These are phyloP conservation scores for Rhynchosporium secalis DNA, from an alignment of 2,329 filamentous ascomycete species.

Conservation along the genomic window DNA sequence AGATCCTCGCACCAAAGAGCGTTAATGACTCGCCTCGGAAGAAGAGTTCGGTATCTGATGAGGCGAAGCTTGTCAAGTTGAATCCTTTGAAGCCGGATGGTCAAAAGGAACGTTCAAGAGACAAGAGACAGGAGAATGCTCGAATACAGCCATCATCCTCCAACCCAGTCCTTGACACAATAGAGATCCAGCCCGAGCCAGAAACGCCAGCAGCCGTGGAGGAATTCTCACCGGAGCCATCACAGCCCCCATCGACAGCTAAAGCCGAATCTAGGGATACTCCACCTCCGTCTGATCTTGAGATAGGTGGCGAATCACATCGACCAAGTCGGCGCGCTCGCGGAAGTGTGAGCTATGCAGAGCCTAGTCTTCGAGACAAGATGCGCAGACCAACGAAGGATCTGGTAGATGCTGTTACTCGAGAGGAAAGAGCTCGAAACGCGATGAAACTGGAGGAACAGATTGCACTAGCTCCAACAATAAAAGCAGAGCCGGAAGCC, in stretches of 20 bases:
- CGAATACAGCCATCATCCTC: constrained; percentile 15
- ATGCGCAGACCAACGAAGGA: constrained; percentile 81
- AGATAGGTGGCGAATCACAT: constrained; percentile 55
- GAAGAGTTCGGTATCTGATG: constrained; percentile 42
- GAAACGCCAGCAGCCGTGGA: constrained; percentile 45
- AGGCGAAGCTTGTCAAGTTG: constrained; percentile 45
- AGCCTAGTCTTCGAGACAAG: constrained; percentile 78
- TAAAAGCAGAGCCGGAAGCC: constrained; percentile 36
- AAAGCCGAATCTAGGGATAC: constrained; percentile 49
- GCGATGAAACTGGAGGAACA: constrained; percentile 32
- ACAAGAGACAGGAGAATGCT: constrained; percentile 25
- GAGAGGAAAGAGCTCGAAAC: constrained; percentile 54
- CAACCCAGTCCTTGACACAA: constrained; percentile 23
- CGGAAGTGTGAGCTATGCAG: constrained; percentile 74
- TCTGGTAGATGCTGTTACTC: constrained; percentile 70
- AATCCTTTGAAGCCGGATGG: constrained; percentile 35
- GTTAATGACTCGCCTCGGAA: constrained; percentile 59
- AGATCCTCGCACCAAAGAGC: constrained; percentile 51
- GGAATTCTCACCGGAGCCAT: constrained; percentile 50
- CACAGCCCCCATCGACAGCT: constrained; percentile 44
- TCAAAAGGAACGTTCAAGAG: constrained; percentile 25
- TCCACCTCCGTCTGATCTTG: constrained; percentile 60
- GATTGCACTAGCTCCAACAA: constrained; percentile 17
- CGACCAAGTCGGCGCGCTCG: constrained; percentile 68
- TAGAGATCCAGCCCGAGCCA: constrained; percentile 41